Percentiles rank a stretch among this genome's conserved stretches.
These are phyloP conservation scores for Phlyctochytrium arcticum DNA, from an alignment of 192 early-diverging fungal genomes.

Conservation along the genomic window DNA sequence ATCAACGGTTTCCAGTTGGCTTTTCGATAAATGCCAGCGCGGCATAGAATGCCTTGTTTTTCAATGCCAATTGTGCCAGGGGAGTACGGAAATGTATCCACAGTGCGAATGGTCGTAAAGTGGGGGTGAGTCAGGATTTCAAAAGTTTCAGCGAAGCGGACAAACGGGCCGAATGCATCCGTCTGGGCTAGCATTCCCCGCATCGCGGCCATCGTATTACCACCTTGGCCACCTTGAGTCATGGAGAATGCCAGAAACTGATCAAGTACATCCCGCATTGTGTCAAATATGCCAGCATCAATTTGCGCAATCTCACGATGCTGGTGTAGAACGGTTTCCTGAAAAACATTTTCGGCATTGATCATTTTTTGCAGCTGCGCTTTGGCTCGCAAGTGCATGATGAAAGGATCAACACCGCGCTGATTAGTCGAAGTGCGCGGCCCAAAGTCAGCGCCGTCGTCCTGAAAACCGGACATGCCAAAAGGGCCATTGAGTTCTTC, in stretches of 20 bases:
- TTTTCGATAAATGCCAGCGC: neutral
- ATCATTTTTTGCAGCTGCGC: constrained; percentile 4
- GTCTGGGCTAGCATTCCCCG: neutral
- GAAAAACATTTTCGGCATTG: neutral
- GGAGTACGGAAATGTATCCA: constrained; percentile 1
- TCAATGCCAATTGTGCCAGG: neutral
- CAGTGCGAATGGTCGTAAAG: neutral
- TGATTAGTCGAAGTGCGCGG: neutral
- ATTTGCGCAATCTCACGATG: neutral
- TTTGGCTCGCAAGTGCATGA: neutral
- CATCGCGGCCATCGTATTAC: neutral
- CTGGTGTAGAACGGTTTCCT: neutral
- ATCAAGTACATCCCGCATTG: neutral
- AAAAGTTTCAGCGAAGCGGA: neutral
- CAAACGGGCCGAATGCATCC: neutral
- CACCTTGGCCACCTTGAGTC: neutral
- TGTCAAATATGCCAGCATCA: neutral
- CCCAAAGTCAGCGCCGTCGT: neutral
- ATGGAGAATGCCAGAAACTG: neutral
- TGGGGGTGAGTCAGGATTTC: neutral
- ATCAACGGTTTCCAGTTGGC: neutral
- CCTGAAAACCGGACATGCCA: neutral
- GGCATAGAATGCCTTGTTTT: constrained; percentile 5
- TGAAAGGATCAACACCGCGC: neutral
- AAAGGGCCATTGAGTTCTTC: neutral